Evolutionary conservation across 139 green algal species (phyloP), one percentile per base, ranked within the genome.

Genomic region (Ulvella scutata): DNA sequence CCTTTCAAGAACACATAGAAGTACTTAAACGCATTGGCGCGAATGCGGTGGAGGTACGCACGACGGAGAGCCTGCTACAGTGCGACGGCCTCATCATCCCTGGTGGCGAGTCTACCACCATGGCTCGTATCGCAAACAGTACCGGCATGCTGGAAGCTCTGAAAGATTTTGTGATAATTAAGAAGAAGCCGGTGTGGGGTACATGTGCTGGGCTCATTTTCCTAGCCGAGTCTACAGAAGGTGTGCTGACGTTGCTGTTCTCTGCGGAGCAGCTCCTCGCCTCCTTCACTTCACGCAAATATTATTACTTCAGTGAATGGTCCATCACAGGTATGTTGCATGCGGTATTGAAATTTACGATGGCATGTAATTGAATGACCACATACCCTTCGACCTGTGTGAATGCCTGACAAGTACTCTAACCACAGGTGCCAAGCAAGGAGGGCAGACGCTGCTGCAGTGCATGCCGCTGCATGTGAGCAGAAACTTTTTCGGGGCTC

Each of bases 181-280:
- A 78, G 17, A 72, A 35, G 4, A 80, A 81, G 37, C 92, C 95
- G 3, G 83, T 99, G 20, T 99, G 95, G 95, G 95, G 95, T 13
- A 99, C 95, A 3, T 99, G 95, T 77, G 95, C 95, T 4, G 95
- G 95, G 17, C 90, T 98, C 75, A 99, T 99, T 74, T 97, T 99
- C 83, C 82, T 99, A 3, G 94, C 95, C 3, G 87, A 97, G 74
- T 38, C 62, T 2, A 82, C 85, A 23, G 83, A 90, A 74, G 83
- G 85, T 91, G 62, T 38, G 76, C 44, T 43, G 35, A 23, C 17
- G 17, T 72, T 72, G 59, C 59, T 13, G n/a, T n/a, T n/a, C n/a
- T n/a, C n/a, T n/a, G n/a, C n/a, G n/a, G n/a, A n/a, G n/a, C n/a
- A n/a, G n/a, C n/a, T n/a, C n/a, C n/a, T n/a, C n/a, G n/a, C n/a